phyloP scores from a whole-genome alignment of 108 stramenopile species.

The Conticribra weissflogii region DNA sequence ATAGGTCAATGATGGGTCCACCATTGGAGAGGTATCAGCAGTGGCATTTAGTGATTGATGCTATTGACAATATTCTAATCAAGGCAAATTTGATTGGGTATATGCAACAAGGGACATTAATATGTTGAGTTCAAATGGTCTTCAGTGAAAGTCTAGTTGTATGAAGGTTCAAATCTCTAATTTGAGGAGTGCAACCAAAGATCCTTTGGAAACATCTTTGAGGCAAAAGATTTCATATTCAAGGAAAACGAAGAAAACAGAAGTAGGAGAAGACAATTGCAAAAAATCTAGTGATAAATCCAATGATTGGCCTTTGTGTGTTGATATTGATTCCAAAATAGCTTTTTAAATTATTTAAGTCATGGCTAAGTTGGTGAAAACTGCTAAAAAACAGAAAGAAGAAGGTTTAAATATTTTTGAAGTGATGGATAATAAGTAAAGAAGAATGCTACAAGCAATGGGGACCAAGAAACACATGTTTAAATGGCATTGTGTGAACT shows the following conservation, averaged over 20 bases:
- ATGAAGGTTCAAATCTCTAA: slow-evolving; percentile 92
- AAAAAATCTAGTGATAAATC: slow-evolving; percentile 25
- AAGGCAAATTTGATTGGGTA: slow-evolving; percentile 89
- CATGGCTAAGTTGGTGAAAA: slow-evolving; percentile 83
- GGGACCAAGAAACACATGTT: slow-evolving; percentile 92
- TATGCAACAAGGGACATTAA: slow-evolving; percentile 66
- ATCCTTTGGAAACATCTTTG: slow-evolving; percentile 90
- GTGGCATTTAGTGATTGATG: slow-evolving; percentile 95
- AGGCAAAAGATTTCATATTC: slow-evolving; percentile 69
- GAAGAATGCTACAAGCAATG: slow-evolving; percentile 95
- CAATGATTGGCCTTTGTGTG: slow-evolving; percentile 39
- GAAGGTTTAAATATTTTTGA: slow-evolving; percentile 86
- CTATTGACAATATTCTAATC: slow-evolving; percentile 98
- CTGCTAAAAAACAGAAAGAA: slow-evolving; percentile 90
- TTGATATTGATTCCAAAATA: slow-evolving; percentile 52
- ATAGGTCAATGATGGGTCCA: slow-evolving; percentile 56
- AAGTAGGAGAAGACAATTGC: slow-evolving; percentile 25
- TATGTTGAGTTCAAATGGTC: slow-evolving; percentile 94
- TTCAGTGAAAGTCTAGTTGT: slow-evolving; percentile 94
- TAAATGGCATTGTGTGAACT: slow-evolving; percentile 88
- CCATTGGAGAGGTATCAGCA: slow-evolving; percentile 28
- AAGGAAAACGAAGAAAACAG: slow-evolving; percentile 45
- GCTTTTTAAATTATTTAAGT: slow-evolving; percentile 86
- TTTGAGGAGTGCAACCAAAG: slow-evolving; percentile 81
- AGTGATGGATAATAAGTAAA: slow-evolving; percentile 91